phyloP scores from a whole-genome alignment of 148 eudicot species.

The Camellia japonica region DNA sequence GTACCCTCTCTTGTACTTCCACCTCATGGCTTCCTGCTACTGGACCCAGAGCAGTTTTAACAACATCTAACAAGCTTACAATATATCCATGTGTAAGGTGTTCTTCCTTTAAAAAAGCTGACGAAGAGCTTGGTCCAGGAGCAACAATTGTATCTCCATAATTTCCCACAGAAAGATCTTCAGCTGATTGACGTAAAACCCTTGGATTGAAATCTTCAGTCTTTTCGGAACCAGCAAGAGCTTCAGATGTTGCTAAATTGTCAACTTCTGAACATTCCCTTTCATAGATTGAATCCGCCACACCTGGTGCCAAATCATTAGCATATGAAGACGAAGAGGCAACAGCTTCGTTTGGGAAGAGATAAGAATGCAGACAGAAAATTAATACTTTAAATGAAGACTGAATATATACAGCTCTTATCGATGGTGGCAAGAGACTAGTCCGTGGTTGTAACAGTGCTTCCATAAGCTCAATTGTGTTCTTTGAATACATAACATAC shows the following conservation, averaged over 20 bases:
- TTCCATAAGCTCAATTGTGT: slow-evolving; percentile 72
- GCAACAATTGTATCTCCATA: slow-evolving; percentile 17
- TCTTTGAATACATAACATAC: slow-evolving; percentile 69
- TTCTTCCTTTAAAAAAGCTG: slow-evolving; percentile 19
- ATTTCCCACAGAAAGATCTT: slow-evolving; percentile 19
- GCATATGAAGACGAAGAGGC: slow-evolving; percentile 22
- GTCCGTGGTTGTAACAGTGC: slow-evolving; percentile 93
- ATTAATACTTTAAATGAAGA: slow-evolving; percentile 69
- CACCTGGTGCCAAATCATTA: slow-evolving; percentile 24
- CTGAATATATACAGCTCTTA: slow-evolving; percentile 76
- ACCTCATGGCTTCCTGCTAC: slow-evolving; percentile 63
- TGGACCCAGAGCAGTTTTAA: slow-evolving; percentile 50
- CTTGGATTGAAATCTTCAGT: slow-evolving; percentile 25
- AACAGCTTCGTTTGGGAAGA: slow-evolving; percentile 42
- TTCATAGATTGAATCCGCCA: slow-evolving; percentile 22
- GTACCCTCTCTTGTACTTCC: slow-evolving; percentile 77
- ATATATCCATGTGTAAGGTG: slow-evolving; percentile 37
- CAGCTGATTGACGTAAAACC: slow-evolving; percentile 13
- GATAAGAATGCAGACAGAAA: slow-evolving; percentile 60
- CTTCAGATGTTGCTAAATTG: slow-evolving; percentile 14
- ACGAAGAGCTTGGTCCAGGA: slow-evolving; percentile 13
- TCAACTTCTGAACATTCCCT: slow-evolving; percentile 16
- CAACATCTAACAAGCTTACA: slow-evolving; percentile 39
- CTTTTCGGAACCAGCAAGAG: slow-evolving; percentile 17
- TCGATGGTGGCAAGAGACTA: slow-evolving; percentile 62